phyloP scores from a whole-genome alignment of 148 eudicot species.

The Silene uniflora region DNA sequence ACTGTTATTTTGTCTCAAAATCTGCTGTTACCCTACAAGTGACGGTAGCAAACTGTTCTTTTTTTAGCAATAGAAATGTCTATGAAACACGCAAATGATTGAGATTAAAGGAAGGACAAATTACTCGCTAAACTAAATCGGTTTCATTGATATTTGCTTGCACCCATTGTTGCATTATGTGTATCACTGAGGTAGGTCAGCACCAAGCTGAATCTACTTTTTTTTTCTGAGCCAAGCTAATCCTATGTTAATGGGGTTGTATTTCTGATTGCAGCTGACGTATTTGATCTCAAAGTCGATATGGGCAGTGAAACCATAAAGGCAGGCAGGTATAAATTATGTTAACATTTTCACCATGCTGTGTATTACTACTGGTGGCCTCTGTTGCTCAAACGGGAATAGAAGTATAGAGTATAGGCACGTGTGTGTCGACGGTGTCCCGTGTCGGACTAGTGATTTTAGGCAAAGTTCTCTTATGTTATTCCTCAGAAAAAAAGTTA shows the following conservation, averaged over 20 bases:
- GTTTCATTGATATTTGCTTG: background rate
- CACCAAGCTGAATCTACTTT: background rate
- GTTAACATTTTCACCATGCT: background rate
- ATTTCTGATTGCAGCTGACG: constrained; percentile 33
- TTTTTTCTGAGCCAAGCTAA: background rate
- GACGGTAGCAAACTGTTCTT: background rate
- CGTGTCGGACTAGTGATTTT: background rate
- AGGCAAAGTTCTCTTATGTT: no score
- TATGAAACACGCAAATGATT: background rate
- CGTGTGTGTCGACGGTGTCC: no score
- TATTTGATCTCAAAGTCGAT: constrained; percentile 37
- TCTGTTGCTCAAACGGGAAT: no score
- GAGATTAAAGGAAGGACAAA: background rate
- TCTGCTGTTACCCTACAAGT: background rate
- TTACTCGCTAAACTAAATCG: background rate
- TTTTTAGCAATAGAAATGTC: background rate
- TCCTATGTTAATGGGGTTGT: background rate
- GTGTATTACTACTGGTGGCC: background rate
- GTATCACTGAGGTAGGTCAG: background rate
- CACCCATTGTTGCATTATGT: background rate
- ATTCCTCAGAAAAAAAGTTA: no score
- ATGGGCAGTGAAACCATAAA: constrained; percentile 38
- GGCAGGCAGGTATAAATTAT: constrained; percentile 44
- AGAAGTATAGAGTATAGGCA: no score
- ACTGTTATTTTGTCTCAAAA: no score